Evolutionary conservation across 1,284 basidiomycete genomes (phyloP), one percentile per base, ranked within the genome.

Genomic region (Irpex lacteus): DNA sequence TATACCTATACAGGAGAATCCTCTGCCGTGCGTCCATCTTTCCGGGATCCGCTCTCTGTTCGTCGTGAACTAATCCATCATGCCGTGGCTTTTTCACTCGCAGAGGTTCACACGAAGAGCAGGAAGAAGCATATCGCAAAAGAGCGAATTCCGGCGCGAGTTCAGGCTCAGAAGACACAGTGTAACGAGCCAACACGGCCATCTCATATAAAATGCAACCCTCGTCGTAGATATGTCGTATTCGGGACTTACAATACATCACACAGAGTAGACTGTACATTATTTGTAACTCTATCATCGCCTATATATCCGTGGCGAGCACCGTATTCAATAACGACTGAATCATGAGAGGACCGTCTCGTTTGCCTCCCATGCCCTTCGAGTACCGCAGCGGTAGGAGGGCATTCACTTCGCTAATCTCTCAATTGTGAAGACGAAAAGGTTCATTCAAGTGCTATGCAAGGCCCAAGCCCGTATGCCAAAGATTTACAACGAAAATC

Each of bases 1-100:
- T 71, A 68, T 92, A 66, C 88, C 90, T 4, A 92, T 94, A 61
- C 85, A 91, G 77, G 92, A 94, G 72, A 88, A 87, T 70, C 77
- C 82, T 37, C 73, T 92, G 68, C 88, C 91, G 88, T 92, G 74
- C 76, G 89, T 81, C 57, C 52, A 47, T 40, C 58, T 7, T n/a
- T 44, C 40, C 3, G 11, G n/a, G 55, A 19, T 38, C 59, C 21
- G 26, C 44, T 47, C 15, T 9, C 44, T 21, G 13, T 9, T n/a
- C 59, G 36, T 19, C 11, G 44, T 36, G 21, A 13, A 40, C 56
- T 19, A 37, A 37, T 34, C 68, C 26, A 63, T 65, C 63, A 62
- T 60, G 66, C n/a, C 67, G 57, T 59, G 61, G 57, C 66, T 63
- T 37, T 56, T 5, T 58, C 19, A 37, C 68, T 59, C 47, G 8